Conservation (phyloP, 768 basidiomycete species). For the Paxillus rubicundulus region DNA sequence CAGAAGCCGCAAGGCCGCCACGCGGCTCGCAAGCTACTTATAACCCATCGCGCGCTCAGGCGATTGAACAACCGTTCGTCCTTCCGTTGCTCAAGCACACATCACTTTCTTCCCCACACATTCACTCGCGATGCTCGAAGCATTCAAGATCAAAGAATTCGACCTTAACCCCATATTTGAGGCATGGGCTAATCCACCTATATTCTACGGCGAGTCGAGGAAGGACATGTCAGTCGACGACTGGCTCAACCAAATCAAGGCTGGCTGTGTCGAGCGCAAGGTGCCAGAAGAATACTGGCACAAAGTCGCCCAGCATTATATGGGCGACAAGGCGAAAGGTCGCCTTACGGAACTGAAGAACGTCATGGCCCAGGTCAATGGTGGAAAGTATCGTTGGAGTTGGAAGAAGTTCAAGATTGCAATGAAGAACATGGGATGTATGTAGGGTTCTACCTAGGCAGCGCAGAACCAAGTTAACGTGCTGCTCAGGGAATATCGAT, state of each 20-base stretch:
- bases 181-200: slow-evolving; percentile 64
- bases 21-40: slow-evolving; percentile 22
- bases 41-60: slow-evolving; percentile 18
- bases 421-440: slow-evolving; percentile 80
- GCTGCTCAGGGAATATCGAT: slow-evolving; percentile 63
- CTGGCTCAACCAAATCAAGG: slow-evolving; percentile 70
- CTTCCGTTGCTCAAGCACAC: slow-evolving; percentile 10
- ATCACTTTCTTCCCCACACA: not conserved
- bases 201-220: slow-evolving; percentile 65
- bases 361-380: slow-evolving; percentile 71
- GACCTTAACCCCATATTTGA: slow-evolving; percentile 67
- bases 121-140: slow-evolving; percentile 51
- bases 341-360: slow-evolving; percentile 68
- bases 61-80: slow-evolving; percentile 14
- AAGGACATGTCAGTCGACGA: slow-evolving; percentile 68
- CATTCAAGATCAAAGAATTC: slow-evolving; percentile 78
- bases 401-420: slow-evolving; percentile 83
- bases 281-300: slow-evolving; percentile 83
- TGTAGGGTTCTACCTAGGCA: slow-evolving; percentile 29
- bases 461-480: slow-evolving; percentile 1
- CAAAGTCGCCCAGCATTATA: slow-evolving; percentile 74
- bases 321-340: slow-evolving; percentile 66
- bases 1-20: slow-evolving; percentile 27
- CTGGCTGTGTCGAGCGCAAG: slow-evolving; percentile 66
- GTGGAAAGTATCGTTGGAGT: slow-evolving; percentile 75